Evolutionary conservation across 305 asterid genomes (phyloP).

Genomic region (Fraxinus sp.): DNA sequence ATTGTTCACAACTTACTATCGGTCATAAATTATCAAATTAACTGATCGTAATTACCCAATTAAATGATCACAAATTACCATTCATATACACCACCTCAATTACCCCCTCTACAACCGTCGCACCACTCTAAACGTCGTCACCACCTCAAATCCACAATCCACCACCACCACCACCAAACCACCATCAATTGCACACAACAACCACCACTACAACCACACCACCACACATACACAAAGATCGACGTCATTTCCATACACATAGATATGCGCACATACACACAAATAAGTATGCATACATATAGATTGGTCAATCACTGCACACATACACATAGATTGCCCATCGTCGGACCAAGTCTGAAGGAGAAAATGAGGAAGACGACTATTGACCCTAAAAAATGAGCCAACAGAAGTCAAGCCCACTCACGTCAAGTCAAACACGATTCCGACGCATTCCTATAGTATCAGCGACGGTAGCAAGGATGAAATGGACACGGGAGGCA

Average conservation of each 20-base stretch:
- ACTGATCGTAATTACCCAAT: neutral
- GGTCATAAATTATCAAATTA: neutral
- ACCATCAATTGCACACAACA: neutral
- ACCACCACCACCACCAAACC: neutral
- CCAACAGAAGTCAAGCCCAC: too few species aligned
- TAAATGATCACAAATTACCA: neutral
- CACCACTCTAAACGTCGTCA: neutral
- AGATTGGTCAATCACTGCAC: neutral
- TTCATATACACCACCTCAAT: neutral
- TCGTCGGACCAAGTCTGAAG: conserved; percentile 60
- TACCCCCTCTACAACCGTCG: neutral
- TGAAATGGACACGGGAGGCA: too few species aligned
- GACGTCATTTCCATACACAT: neutral
- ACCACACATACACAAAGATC: neutral
- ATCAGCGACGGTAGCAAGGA: too few species aligned
- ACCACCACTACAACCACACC: too few species aligned
- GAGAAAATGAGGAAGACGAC: conserved; percentile 53
- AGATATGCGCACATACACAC: neutral
- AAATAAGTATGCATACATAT: neutral
- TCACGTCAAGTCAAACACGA: too few species aligned
- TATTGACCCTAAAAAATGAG: too few species aligned
- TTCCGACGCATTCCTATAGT: too few species aligned
- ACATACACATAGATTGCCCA: neutral
- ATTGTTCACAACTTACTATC: too few species aligned
- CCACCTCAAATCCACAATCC: neutral